Evolutionary conservation across 768 basidiomycete genomes (phyloP).

Genomic region (Suillus plorans): DNA sequence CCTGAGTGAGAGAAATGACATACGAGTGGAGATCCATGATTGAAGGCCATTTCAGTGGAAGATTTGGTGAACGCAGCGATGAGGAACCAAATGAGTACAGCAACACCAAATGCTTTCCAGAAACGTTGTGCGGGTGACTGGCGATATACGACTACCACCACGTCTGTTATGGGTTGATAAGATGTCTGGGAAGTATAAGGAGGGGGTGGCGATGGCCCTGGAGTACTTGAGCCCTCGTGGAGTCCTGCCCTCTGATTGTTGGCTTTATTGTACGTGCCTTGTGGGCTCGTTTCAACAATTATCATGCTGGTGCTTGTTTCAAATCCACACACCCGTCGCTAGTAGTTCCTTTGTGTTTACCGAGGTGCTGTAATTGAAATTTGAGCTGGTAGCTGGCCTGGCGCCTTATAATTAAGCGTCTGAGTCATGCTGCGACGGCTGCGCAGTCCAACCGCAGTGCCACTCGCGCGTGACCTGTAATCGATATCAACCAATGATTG

Average conservation of each 20-base stretch:
- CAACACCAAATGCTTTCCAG: constrained; percentile 25
- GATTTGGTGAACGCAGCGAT: constrained; percentile 4
- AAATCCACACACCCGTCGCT: neutral
- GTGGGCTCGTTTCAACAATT: constrained; percentile 1
- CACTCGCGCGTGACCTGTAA: neutral
- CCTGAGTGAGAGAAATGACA: neutral
- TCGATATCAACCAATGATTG: too few species aligned
- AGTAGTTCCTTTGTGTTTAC: neutral
- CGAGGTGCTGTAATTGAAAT: neutral
- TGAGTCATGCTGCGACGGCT: neutral
- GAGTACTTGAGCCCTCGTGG: neutral
- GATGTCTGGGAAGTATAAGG: constrained; percentile 6
- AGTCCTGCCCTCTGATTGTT: neutral
- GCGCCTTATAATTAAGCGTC: neutral
- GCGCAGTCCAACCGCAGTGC: neutral
- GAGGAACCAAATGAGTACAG: constrained; percentile 23
- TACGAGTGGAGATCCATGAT: neutral
- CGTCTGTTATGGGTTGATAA: neutral
- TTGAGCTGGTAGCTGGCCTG: neutral
- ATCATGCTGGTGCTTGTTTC: constrained; percentile 2
- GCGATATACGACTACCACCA: neutral
- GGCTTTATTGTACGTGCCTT: neutral
- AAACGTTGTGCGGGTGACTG: constrained; percentile 19
- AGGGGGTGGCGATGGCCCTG: constrained; percentile 2
- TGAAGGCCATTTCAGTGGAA: neutral